Evolutionary conservation across 2,329 filamentous ascomycete species (phyloP), one percentile per base, ranked within the genome.

Genomic region (Colletotrichum coccodes): DNA sequence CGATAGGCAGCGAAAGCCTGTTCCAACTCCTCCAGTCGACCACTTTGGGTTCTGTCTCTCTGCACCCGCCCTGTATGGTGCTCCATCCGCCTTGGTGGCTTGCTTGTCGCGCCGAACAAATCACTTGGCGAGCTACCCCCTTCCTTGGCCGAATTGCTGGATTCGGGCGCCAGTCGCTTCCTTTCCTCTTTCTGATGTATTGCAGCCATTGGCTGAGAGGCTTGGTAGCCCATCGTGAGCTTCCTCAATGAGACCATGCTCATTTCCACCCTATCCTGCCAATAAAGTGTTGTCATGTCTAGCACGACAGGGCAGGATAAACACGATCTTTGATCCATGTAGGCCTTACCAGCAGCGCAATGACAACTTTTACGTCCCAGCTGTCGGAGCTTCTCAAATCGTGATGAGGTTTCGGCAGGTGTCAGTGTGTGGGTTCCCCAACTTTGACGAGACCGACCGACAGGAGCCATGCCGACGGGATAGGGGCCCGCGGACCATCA

Each of bases 1-100:
- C 66, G 66, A 69, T 66, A 65, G 54, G 47, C 14, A 46, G 63
- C 47, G 61, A 52, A 50, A 60, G 58, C 58, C 46, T 52, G 46
- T 53, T 46, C 47, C 18, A 34, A 46, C 60, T 63, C 23, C 30
- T 40, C n/a, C n/a, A n/a, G n/a, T n/a, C n/a, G n/a, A n/a, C n/a
- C n/a, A n/a, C n/a, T n/a, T n/a, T n/a, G n/a, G n/a, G n/a, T n/a
- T n/a, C n/a, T n/a, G n/a, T n/a, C n/a, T n/a, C n/a, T n/a, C n/a
- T n/a, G n/a, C n/a, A n/a, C n/a, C n/a, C n/a, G 36, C 36, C 36
- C 36, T 56, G 52, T n/a, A 21, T 36, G 23, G 21, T 52, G 30
- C 34, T n/a, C 4, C 49, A 34, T 16, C 30, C 49, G 30, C 30
- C 49, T 34, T n/a, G 30, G 21, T 52, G n/a, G 49, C 49, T 14